Evolutionary conservation across 176 grass and related monocot species (phyloP).

Genomic region (Ensete glaucum): DNA sequence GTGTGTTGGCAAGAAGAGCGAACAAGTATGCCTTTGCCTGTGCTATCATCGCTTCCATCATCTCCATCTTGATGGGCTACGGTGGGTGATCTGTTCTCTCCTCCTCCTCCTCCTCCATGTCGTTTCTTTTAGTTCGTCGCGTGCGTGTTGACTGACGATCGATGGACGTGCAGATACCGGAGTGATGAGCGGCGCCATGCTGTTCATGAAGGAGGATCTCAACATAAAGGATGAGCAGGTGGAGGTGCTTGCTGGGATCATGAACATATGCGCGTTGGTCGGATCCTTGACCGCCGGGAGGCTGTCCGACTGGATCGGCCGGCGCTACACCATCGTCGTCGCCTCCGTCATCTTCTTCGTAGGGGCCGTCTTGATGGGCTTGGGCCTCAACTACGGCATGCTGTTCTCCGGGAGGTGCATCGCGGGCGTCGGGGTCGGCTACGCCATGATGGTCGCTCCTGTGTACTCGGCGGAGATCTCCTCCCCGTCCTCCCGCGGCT

Average conservation of each 20-base stretch:
- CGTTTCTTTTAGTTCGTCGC: no score
- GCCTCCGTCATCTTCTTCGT: slow-evolving; percentile 11
- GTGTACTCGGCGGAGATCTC: slow-evolving; percentile 17
- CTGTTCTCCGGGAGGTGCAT: slow-evolving; percentile 15
- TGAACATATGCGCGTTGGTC: slow-evolving; percentile 12
- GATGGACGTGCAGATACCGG: background rate
- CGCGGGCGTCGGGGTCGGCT: slow-evolving; percentile 17
- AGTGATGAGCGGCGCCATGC: slow-evolving; percentile 19
- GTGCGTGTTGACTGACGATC: no score
- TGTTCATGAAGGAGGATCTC: slow-evolving; percentile 17
- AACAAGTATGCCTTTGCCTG: slow-evolving; percentile 66
- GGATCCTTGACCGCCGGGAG: slow-evolving; percentile 14
- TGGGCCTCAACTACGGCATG: slow-evolving; percentile 8
- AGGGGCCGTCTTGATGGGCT: slow-evolving; percentile 8
- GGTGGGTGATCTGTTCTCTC: slow-evolving; percentile 38
- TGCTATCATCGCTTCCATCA: slow-evolving; percentile 61
- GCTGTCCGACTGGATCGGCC: slow-evolving; percentile 18
- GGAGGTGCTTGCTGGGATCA: slow-evolving; percentile 10
- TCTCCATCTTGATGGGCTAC: slow-evolving; percentile 80
- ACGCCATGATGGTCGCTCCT: slow-evolving; percentile 12
- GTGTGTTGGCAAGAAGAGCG: background rate
- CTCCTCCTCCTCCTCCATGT: no score
- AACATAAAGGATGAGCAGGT: slow-evolving; percentile 6
- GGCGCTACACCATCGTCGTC: slow-evolving; percentile 20
- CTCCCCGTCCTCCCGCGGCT: slow-evolving; percentile 4